Evolutionary conservation across 176 grass and related monocot species (phyloP).

Genomic region (Thinopyrum elongatum): DNA sequence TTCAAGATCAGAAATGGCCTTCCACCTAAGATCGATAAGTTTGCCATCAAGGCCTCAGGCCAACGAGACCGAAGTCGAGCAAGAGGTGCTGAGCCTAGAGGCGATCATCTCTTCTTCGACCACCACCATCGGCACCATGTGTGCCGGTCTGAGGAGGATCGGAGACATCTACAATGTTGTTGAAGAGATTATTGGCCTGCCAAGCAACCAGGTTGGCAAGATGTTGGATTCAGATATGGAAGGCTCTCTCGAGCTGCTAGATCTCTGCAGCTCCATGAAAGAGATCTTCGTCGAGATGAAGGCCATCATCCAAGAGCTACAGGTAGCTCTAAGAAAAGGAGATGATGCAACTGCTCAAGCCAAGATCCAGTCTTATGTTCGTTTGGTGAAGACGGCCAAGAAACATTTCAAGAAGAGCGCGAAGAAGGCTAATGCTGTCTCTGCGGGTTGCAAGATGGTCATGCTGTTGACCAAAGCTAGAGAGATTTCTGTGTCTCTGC

Average conservation of each 20-base stretch:
- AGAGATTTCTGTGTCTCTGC: conserved; percentile 23
- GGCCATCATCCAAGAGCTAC: conserved; percentile 6
- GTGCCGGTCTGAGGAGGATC: conserved; percentile 1
- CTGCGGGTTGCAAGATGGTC: not conserved
- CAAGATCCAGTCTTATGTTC: too few relatives aligned
- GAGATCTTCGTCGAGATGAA: conserved; percentile 28
- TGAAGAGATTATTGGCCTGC: not conserved
- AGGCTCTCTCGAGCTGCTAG: conserved; percentile 30
- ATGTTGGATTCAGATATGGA: conserved; percentile 33
- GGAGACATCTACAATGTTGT: conserved; percentile 24
- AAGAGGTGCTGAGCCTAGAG: conserved; percentile 15
- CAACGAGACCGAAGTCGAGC: conserved; percentile 3
- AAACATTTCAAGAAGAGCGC: conserved; percentile 19
- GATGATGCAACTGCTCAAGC: not conserved
- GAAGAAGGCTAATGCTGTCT: not conserved
- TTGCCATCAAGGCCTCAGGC: conserved; percentile 30
- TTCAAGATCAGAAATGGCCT: conserved; percentile 6
- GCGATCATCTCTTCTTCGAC: conserved; percentile 15
- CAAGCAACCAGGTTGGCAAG: conserved; percentile 19
- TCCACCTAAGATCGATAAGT: conserved; percentile 23
- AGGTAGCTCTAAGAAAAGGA: conserved; percentile 32
- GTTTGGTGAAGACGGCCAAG: conserved; percentile 18
- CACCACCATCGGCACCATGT: not conserved
- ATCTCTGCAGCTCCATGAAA: conserved; percentile 29
- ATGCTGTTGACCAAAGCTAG: conserved; percentile 16